A percentile compares a stretch with the other conserved stretches of the same genome.
phyloP scores from a whole-genome alignment of 2,329 filamentous ascomycete genomes.

The Lasiodiplodia sp. region DNA sequence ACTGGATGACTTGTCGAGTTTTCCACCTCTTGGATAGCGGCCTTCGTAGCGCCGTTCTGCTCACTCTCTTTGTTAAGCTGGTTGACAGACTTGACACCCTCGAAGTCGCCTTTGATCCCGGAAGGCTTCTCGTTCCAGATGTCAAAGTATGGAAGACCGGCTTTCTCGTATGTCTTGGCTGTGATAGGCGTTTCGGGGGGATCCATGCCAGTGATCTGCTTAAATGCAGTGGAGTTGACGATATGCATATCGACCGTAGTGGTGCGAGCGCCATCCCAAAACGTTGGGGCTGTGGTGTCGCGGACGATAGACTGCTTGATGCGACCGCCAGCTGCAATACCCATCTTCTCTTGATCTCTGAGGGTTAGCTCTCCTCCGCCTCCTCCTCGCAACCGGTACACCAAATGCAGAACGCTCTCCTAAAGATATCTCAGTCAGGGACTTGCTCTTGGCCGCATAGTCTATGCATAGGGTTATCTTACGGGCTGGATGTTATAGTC shows the following conservation, averaged over 20 bases:
- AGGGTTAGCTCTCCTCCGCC: background rate
- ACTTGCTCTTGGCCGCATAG: no score
- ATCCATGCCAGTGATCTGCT: slow-evolving; percentile 45
- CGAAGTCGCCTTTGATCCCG: slow-evolving; percentile 40
- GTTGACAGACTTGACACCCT: slow-evolving; percentile 38
- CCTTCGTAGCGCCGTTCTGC: slow-evolving; percentile 31
- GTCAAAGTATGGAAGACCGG: slow-evolving; percentile 49
- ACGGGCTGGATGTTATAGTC: no score
- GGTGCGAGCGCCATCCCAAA: slow-evolving; percentile 42
- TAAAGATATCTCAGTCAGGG: background rate
- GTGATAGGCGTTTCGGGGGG: slow-evolving; percentile 47
- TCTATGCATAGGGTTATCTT: no score
- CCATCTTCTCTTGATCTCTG: slow-evolving; percentile 40
- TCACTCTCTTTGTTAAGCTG: slow-evolving; percentile 36
- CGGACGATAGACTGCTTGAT: slow-evolving; percentile 50
- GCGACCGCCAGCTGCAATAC: slow-evolving; percentile 50
- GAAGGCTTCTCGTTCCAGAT: slow-evolving; percentile 41
- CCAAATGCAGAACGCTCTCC: slow-evolving; percentile 32
- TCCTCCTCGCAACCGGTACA: slow-evolving; percentile 35
- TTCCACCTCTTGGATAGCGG: background rate
- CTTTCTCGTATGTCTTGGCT: slow-evolving; percentile 42
- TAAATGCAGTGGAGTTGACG: slow-evolving; percentile 47
- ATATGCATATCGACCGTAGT: slow-evolving; percentile 52
- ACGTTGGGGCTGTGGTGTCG: slow-evolving; percentile 36
- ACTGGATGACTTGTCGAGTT: background rate